phyloP scores from a whole-genome alignment of 2,329 filamentous ascomycete species.

The Boeremia exigua region DNA sequence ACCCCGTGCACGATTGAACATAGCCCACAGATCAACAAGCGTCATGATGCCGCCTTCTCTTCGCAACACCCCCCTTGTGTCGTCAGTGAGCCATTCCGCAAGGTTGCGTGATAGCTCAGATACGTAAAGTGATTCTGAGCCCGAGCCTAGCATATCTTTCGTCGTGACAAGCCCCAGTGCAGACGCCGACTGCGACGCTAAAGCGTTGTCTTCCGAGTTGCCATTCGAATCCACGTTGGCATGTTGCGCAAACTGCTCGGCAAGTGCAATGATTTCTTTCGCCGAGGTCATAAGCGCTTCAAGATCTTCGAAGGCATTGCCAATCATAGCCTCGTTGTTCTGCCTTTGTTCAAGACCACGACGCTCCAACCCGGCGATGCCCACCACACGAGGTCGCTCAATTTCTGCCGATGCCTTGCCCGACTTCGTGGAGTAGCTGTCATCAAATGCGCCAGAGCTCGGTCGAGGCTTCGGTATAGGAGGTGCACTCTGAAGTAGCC shows the following conservation, averaged over 20 bases:
- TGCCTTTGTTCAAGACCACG: slow-evolving; percentile 82
- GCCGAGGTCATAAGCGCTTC: slow-evolving; percentile 97
- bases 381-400: slow-evolving; percentile 67
- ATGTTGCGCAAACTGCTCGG: slow-evolving; percentile 82
- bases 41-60: slow-evolving; percentile 50
- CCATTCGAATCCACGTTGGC: slow-evolving; percentile 60
- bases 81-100: slow-evolving; percentile 49
- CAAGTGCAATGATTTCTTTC: slow-evolving; percentile 92
- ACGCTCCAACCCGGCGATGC: slow-evolving; percentile 91
- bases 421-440: slow-evolving; percentile 31
- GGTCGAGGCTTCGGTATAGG: slow-evolving; percentile 73
- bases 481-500: slow-evolving; percentile 88
- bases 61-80: slow-evolving; percentile 43
- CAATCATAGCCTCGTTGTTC: slow-evolving; percentile 93
- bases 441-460: slow-evolving; percentile 41
- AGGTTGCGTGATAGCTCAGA: slow-evolving; percentile 60
- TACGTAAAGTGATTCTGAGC: slow-evolving; percentile 83
- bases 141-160: slow-evolving; percentile 87
- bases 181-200: slow-evolving; percentile 81
- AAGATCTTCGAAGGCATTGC: slow-evolving; percentile 92
- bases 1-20: slow-evolving; percentile 91
- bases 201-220: slow-evolving; percentile 72
- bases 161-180: slow-evolving; percentile 91
- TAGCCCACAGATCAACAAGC: slow-evolving; percentile 52
- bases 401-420: slow-evolving; percentile 27